Base-by-base conservation (phyloP, 345 rosid genomes). In the Cardamine chenopodiifolia region DNA sequence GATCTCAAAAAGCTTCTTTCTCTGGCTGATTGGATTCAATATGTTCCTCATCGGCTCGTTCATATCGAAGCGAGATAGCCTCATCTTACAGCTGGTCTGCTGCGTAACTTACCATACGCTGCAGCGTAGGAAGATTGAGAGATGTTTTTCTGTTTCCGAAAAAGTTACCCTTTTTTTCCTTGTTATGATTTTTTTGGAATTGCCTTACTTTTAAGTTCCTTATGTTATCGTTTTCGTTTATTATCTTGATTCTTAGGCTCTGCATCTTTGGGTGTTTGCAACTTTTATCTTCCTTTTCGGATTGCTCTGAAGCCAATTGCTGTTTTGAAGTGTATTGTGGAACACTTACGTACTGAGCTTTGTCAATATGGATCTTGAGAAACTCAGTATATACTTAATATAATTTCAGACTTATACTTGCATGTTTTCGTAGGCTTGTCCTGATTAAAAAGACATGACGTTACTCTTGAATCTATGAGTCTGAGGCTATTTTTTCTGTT, bases 1-100 rank as follows among this genome's bases (percentile, higher is more conserved):
- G 66, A 61, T 22, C 1, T 60, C 1, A 60, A 19, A 23, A 70
- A 39, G 85, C 89, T 87, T 85, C 86, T 31, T 77, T 82, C 85
- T 81, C 71, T 79, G 82, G 78, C 78, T 67, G 78, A 68, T 39
- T 73, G 83, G 76, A 79, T 65, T 52, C 1, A 12, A 58, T 19
- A 14, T 32, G 78, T 79, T 77, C 78, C 86, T 20, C 7, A 70
- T 68, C 71, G 83, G 85, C 80, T 87, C 85, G 85, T 87, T 81
- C 89, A 29, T 55, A 25, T 77, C 25, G 89, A 83, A 85, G 91
- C 85, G 3, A 85, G 26, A 81, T 45, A 45, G 5, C 19, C 64
- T 79, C 77, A 72, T 40, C 78, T 78, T 78, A 63, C 70, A 78
- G 81, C 81, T 78, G 81, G 81, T 78, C 70, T 78, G 82, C 74